A percentile compares a stretch with the other conserved stretches of the same genome.
Conservation (phyloP, 2,329 filamentous ascomycete species). For the Aspergillus candidus region DNA sequence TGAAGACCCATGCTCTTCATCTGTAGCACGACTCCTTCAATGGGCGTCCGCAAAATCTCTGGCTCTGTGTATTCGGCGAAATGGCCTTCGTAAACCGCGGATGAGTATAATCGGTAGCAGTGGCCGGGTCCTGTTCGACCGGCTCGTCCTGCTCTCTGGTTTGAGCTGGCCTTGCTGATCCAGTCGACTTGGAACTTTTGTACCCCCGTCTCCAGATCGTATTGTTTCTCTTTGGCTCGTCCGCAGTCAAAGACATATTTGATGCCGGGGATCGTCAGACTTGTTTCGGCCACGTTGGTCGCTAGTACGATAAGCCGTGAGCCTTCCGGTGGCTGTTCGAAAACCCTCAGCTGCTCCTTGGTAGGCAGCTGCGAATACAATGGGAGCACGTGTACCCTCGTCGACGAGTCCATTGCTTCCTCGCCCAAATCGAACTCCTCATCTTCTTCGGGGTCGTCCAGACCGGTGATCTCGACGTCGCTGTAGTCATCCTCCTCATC, state of each 20-base stretch:
- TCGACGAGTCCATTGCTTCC: constrained; percentile 52
- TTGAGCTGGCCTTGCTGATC: constrained; percentile 96
- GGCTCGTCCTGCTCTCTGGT: constrained; percentile 85
- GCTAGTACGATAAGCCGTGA: constrained; percentile 82
- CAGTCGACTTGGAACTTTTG: constrained; percentile 93
- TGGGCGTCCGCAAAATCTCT: constrained; percentile 83
- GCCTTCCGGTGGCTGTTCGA: constrained; percentile 75
- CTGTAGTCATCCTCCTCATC: constrained; percentile 52
- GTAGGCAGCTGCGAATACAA: constrained; percentile 90
- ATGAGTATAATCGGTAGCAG: constrained; percentile 91
- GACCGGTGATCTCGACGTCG: constrained; percentile 55
- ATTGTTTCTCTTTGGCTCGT: constrained; percentile 84
- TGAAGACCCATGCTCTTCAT: constrained; percentile 92
- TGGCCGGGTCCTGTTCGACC: constrained; percentile 93
- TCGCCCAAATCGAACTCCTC: constrained; percentile 65
- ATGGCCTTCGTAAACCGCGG: constrained; percentile 81
- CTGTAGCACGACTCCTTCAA: constrained; percentile 87
- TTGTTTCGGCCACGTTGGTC: constrained; percentile 95
- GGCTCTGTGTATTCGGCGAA: constrained; percentile 82
- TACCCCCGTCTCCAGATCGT: constrained; percentile 80
- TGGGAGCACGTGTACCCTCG: constrained; percentile 79
- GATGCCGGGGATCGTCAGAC: constrained; percentile 90
- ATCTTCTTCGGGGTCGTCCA: constrained; percentile 55
- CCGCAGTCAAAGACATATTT: constrained; percentile 95
- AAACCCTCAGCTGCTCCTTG: constrained; percentile 83